Evolutionary conservation across 495 filamentous ascomycete species (phyloP).

Genomic region (Penicillium lagena): DNA sequence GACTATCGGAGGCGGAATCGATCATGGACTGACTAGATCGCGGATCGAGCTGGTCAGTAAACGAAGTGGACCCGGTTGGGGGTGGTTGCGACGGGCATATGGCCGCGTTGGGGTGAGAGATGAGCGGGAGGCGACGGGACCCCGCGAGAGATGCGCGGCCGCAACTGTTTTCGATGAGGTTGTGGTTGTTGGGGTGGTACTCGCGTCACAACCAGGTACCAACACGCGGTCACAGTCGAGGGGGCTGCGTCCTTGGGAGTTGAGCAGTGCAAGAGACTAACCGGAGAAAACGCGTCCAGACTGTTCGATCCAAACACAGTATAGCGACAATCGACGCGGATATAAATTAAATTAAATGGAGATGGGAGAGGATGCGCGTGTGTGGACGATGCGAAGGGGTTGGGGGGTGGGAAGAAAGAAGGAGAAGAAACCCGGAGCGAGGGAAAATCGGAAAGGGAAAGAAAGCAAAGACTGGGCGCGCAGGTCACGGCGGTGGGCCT

Average conservation of each 20-base stretch:
- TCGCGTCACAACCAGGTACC: not conserved
- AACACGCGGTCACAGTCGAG: no score
- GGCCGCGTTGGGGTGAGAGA: constrained; percentile 1
- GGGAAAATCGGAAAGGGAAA: constrained; percentile 23
- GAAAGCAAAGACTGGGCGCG: constrained; percentile 38
- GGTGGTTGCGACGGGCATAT: not conserved
- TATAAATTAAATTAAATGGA: constrained; percentile 13
- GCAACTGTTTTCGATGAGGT: no score
- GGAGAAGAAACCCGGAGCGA: constrained; percentile 26
- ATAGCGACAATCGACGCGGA: constrained; percentile 1
- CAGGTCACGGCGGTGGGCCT: constrained; percentile 6
- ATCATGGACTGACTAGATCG: constrained; percentile 19
- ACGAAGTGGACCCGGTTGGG: not conserved
- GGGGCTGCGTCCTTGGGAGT: not conserved
- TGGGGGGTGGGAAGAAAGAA: constrained; percentile 22
- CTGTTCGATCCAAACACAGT: constrained; percentile 5
- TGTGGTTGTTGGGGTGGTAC: not conserved
- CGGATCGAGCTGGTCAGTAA: constrained; percentile 13
- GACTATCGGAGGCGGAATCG: constrained; percentile 8
- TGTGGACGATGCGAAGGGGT: not conserved
- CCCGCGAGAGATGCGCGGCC: not conserved
- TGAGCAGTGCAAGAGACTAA: constrained; percentile 6
- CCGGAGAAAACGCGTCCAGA: constrained; percentile 16
- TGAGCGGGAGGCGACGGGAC: not conserved
- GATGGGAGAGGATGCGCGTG: constrained; percentile 13